Evolutionary conservation across 352 stramenopile genomes (phyloP).

Genomic region (Stramenopiles sp.): DNA sequence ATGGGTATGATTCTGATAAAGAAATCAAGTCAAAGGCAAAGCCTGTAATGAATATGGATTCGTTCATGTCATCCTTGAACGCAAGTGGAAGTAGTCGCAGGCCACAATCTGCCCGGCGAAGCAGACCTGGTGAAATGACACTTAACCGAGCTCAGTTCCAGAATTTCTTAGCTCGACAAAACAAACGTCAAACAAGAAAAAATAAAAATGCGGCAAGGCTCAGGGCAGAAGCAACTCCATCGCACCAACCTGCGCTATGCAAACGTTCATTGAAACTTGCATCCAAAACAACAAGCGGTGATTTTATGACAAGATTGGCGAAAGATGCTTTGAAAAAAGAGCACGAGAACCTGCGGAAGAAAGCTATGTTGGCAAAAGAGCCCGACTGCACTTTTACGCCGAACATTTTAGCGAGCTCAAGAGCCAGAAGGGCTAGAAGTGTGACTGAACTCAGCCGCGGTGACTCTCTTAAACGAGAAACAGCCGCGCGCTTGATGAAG

Average conservation of each 20-base stretch:
- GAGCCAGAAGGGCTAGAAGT: constrained; percentile 37
- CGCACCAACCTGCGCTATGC: constrained; percentile 43
- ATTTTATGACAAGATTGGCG: constrained; percentile 50
- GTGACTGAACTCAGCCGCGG: constrained; percentile 53
- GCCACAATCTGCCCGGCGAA: constrained; percentile 6
- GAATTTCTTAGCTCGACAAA: constrained; percentile 45
- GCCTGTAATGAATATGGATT: constrained; percentile 23
- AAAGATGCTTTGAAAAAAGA: constrained; percentile 49
- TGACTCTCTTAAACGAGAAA: constrained; percentile 46
- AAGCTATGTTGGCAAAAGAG: constrained; percentile 37
- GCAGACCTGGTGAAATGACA: neutral
- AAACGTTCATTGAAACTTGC: constrained; percentile 52
- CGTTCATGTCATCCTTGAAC: constrained; percentile 20
- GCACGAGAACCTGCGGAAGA: constrained; percentile 50
- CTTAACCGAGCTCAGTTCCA: constrained; percentile 28
- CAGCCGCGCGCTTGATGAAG: constrained; percentile 50
- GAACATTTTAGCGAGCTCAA: constrained; percentile 45
- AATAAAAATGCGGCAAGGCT: constrained; percentile 37
- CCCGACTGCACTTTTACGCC: constrained; percentile 57
- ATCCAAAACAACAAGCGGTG: constrained; percentile 47
- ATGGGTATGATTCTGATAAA: constrained; percentile 10
- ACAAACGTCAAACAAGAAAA: constrained; percentile 42
- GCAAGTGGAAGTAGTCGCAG: neutral
- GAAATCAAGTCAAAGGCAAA: neutral
- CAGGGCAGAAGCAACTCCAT: constrained; percentile 22